Conservation (phyloP, 257 asterid genomes). For the Jacaranda mimosifolia region DNA sequence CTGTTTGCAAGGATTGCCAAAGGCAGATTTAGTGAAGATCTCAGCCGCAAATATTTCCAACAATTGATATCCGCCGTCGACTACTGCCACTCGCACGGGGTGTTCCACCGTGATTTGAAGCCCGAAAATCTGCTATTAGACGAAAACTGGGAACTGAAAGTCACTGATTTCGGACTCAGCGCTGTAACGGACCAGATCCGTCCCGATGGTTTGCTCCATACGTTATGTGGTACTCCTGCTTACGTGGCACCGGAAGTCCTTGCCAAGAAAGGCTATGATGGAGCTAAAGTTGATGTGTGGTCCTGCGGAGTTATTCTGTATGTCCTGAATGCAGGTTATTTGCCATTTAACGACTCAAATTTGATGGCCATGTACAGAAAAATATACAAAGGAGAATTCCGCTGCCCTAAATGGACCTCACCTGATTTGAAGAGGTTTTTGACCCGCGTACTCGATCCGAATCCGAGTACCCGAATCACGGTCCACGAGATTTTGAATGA, state of each 20-base stretch:
- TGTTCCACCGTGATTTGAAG: slow-evolving; percentile 85
- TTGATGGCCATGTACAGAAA: slow-evolving; percentile 78
- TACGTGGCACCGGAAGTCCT: slow-evolving; percentile 89
- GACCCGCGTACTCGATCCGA: slow-evolving; percentile 61
- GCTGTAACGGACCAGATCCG: slow-evolving; percentile 71
- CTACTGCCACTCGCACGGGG: slow-evolving; percentile 81
- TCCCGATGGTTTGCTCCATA: slow-evolving; percentile 77
- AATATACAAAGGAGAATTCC: slow-evolving; percentile 73
- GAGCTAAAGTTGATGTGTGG: slow-evolving; percentile 80
- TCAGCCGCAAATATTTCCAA: slow-evolving; percentile 82
- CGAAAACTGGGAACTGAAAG: slow-evolving; percentile 70
- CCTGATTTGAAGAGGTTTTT: slow-evolving; percentile 59
- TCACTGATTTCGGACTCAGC: slow-evolving; percentile 86
- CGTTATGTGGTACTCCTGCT: slow-evolving; percentile 87
- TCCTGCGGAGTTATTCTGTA: slow-evolving; percentile 79
- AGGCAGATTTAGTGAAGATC: slow-evolving; percentile 76
- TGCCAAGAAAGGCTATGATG: slow-evolving; percentile 78
- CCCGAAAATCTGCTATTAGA: slow-evolving; percentile 79
- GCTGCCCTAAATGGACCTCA: slow-evolving; percentile 77
- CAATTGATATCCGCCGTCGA: slow-evolving; percentile 78
- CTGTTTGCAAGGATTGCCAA: slow-evolving; percentile 67
- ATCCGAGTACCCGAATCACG: slow-evolving; percentile 69
- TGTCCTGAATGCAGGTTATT: slow-evolving; percentile 71
- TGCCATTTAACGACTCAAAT: slow-evolving; percentile 78
- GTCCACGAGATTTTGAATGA: slow-evolving; percentile 55